phyloP scores from a whole-genome alignment of 2,329 filamentous ascomycete genomes.

The Colletotrichum sp. region DNA sequence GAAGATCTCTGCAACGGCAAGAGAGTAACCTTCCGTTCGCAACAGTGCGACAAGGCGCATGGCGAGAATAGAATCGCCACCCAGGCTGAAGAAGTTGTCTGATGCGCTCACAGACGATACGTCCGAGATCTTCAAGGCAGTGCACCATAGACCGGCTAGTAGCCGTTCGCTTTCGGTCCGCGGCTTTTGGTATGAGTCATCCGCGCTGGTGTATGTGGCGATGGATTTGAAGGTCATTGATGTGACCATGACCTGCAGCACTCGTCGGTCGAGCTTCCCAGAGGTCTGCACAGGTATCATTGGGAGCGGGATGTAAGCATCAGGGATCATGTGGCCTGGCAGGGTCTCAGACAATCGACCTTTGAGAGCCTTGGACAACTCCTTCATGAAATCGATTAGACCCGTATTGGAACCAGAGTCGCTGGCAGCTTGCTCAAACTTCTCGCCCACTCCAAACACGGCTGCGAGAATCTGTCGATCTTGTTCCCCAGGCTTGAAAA shows the following conservation, averaged over 20 bases:
- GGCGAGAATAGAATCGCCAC: constrained; percentile 28
- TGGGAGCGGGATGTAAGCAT: not conserved
- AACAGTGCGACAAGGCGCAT: constrained; percentile 28
- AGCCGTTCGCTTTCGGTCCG: not conserved
- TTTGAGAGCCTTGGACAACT: not conserved
- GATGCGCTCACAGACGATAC: not conserved
- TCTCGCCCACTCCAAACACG: not conserved
- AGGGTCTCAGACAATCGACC: not conserved
- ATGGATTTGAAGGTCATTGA: not conserved
- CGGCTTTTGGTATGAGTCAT: not conserved
- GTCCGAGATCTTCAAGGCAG: not conserved
- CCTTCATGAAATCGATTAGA: not conserved
- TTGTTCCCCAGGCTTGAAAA: not conserved
- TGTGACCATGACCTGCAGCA: not conserved
- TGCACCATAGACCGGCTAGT: constrained; percentile 10
- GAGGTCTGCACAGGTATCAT: not conserved
- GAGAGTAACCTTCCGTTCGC: constrained; percentile 19
- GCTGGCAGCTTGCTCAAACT: not conserved
- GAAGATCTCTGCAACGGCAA: constrained; percentile 20
- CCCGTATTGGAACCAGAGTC: not conserved
- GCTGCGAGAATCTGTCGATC: not conserved
- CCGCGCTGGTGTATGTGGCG: not conserved
- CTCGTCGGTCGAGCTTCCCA: constrained; percentile 1
- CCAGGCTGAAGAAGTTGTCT: constrained; percentile 25
- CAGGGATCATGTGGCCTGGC: not conserved